These are phyloP conservation scores for Chrysoporthe deuterocubensis DNA, from an alignment of 2,329 filamentous ascomycete species.

Conservation along the genomic window DNA sequence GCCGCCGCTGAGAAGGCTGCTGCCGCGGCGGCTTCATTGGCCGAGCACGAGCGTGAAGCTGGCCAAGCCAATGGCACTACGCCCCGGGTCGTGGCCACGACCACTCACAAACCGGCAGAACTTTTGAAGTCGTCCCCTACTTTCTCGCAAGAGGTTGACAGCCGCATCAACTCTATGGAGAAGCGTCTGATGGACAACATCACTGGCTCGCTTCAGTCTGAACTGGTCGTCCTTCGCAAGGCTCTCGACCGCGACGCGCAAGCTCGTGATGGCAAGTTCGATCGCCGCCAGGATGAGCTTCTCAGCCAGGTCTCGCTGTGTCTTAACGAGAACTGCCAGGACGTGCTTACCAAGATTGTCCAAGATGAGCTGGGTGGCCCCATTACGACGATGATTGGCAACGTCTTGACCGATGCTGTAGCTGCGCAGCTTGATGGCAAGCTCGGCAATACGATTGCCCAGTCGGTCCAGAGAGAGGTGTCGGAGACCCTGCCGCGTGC, in stretches of 20 bases:
- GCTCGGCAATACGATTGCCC: slow-evolving; percentile 68
- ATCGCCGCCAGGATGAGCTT: slow-evolving; percentile 56
- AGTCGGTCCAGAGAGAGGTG: slow-evolving; percentile 68
- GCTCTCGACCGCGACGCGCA: slow-evolving; percentile 66
- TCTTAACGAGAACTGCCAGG: slow-evolving; percentile 66
- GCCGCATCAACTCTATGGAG: slow-evolving; percentile 59
- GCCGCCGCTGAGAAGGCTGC: slow-evolving; percentile 49
- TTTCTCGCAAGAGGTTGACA: slow-evolving; percentile 54
- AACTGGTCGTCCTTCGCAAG: slow-evolving; percentile 22
- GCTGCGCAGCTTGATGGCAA: slow-evolving; percentile 72
- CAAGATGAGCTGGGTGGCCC: slow-evolving; percentile 74
- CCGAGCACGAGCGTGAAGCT: slow-evolving; percentile 41
- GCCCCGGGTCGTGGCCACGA: slow-evolving; percentile 38
- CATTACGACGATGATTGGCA: slow-evolving; percentile 75
- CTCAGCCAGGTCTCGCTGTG: slow-evolving; percentile 63
- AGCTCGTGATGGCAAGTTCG: slow-evolving; percentile 55
- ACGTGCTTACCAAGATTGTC: slow-evolving; percentile 77
- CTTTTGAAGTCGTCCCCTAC: slow-evolving; percentile 35
- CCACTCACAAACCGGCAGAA: slow-evolving; percentile 38
- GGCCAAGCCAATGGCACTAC: slow-evolving; percentile 46
- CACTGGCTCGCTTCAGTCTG: slow-evolving; percentile 19
- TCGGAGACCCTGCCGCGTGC: slow-evolving; percentile 70
- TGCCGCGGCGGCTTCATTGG: slow-evolving; percentile 49
- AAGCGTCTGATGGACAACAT: slow-evolving; percentile 44
- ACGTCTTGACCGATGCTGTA: slow-evolving; percentile 69